These are phyloP conservation scores for Fonsecaea monophora DNA, from an alignment of 2,329 filamentous ascomycete genomes.

Conservation along the genomic window DNA sequence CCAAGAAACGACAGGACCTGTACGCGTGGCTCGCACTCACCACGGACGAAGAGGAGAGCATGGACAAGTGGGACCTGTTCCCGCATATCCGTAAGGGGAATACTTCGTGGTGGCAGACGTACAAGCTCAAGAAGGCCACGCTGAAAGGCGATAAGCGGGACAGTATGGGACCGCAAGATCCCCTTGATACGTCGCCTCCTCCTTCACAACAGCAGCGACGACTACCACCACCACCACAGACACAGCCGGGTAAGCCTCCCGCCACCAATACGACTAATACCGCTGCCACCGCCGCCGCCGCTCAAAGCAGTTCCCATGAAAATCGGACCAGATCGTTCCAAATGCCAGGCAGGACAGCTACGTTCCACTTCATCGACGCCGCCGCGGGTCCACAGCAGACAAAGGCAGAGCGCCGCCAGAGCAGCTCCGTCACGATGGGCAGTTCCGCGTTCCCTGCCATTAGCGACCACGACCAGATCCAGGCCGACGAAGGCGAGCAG, in stretches of 20 bases:
- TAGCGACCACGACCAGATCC: constrained; percentile 15
- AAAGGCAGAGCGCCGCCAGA: neutral
- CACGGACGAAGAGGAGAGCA: constrained; percentile 30
- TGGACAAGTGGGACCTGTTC: constrained; percentile 37
- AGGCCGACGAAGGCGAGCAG: constrained; percentile 1
- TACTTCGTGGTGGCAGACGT: constrained; percentile 29
- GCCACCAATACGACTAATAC: neutral
- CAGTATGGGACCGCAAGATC: constrained; percentile 26
- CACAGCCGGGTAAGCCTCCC: neutral
- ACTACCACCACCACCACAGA: too few species aligned
- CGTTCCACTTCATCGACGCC: neutral
- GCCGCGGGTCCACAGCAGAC: neutral
- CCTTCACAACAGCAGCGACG: too few species aligned
- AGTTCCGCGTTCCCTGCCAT: constrained; percentile 29
- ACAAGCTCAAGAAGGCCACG: constrained; percentile 26
- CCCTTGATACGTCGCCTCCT: neutral
- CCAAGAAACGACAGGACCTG: constrained; percentile 33
- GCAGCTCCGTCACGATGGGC: neutral
- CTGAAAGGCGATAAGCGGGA: constrained; percentile 16
- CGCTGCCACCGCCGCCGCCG: too few species aligned
- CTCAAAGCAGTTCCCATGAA: neutral
- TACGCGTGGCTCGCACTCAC: constrained; percentile 36
- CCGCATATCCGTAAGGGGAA: constrained; percentile 30
- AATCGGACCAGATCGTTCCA: constrained; percentile 2
- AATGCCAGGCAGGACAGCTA: constrained; percentile 7